Conservation (phyloP, 331 rosid species). For the Dryas integrifolia region DNA sequence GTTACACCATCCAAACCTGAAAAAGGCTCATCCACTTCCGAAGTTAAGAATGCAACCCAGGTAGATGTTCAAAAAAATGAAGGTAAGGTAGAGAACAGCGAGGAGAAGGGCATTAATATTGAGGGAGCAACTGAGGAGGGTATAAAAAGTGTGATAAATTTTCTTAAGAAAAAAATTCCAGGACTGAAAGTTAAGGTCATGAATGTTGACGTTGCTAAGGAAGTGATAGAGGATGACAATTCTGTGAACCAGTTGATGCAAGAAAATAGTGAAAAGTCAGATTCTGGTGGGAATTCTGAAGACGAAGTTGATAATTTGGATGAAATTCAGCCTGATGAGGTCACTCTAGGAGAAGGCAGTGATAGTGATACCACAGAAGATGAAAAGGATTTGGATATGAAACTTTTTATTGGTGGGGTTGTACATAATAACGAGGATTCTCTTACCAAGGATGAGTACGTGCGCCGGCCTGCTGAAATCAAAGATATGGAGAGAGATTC, state of each 20-base stretch:
- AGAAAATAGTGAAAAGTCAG: conserved; percentile 53
- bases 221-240: conserved; percentile 56
- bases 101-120: conserved; percentile 57
- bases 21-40: conserved; percentile 44
- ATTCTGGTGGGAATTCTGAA: conserved; percentile 55
- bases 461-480: conserved; percentile 85
- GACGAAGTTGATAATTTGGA: conserved; percentile 59
- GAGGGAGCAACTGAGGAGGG: conserved; percentile 97
- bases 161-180: conserved; percentile 94
- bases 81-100: conserved; percentile 57
- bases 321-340: conserved; percentile 64
- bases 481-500: conserved; percentile 76
- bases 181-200: conserved; percentile 86
- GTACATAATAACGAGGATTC: conserved; percentile 76
- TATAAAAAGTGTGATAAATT: conserved; percentile 83
- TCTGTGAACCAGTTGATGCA: conserved; percentile 71
- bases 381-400: conserved; percentile 81
- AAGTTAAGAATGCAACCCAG: conserved; percentile 51
- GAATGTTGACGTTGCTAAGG: conserved; percentile 66
- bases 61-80: conserved; percentile 57
- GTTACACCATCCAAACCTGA: conserved; percentile 43
- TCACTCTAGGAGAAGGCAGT: conserved; percentile 54
- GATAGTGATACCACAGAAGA: conserved; percentile 55
- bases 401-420: conserved; percentile 83
- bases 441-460: conserved; percentile 66